A percentile compares a stretch with the other conserved stretches of the same genome.
phyloP scores from a whole-genome alignment of 169 alveolate species.

The Plasmodium vivax region DNA sequence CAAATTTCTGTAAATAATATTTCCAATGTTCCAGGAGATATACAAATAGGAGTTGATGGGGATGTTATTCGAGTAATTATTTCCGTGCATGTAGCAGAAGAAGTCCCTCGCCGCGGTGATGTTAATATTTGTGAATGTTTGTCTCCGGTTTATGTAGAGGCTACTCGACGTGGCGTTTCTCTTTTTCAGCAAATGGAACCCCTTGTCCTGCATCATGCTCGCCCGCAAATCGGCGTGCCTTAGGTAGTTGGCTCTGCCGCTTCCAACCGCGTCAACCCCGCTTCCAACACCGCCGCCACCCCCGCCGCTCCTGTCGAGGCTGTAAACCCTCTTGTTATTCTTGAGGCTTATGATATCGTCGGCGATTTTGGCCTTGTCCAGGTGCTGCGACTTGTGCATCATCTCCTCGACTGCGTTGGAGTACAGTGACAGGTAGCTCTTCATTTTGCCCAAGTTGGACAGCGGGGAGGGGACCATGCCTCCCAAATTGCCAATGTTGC shows the following conservation, averaged over 20 bases:
- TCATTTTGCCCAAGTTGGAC: not conserved
- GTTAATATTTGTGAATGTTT: constrained; percentile 65
- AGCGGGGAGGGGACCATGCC: not conserved
- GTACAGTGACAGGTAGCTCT: constrained; percentile 19
- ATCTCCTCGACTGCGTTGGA: constrained; percentile 22
- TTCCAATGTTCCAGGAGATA: constrained; percentile 86
- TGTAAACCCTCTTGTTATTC: not conserved
- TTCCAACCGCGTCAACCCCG: not conserved
- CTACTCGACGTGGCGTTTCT: constrained; percentile 44
- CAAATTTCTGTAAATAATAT: constrained; percentile 79
- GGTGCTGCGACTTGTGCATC: not conserved
- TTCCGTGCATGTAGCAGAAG: constrained; percentile 74
- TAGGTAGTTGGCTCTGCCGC: not conserved
- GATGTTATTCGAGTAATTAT: constrained; percentile 72
- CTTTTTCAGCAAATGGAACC: constrained; percentile 52
- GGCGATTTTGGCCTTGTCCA: not conserved
- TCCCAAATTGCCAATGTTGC: not conserved
- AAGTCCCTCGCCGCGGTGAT: constrained; percentile 63
- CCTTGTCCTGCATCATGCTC: constrained; percentile 19
- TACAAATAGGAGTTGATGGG: constrained; percentile 75
- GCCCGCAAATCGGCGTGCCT: not conserved
- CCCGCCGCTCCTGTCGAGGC: not conserved
- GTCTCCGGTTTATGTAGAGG: constrained; percentile 30
- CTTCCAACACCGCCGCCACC: not conserved
- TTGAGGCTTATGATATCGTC: constrained; percentile 12